A percentile compares a stretch with the other conserved stretches of the same genome.
Conservation (phyloP, 176 grass and related monocot genomes). For the Musa beccarii region DNA sequence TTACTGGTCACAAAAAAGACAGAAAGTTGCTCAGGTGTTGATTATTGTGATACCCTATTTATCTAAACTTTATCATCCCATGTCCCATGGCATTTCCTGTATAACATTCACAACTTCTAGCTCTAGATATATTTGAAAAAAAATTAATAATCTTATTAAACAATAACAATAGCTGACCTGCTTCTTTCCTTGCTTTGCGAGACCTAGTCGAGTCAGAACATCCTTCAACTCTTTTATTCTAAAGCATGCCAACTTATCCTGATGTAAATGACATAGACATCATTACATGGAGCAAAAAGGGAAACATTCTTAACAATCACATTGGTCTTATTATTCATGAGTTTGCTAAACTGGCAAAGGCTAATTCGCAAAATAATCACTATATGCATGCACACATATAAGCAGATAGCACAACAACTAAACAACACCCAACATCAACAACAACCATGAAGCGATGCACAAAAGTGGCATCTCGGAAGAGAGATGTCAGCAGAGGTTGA, state of each 20-base stretch:
- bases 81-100: neutral
- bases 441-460: neutral
- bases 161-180: constrained; percentile 37
- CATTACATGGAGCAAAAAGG: constrained; percentile 5
- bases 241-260: constrained; percentile 49
- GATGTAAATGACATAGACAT: constrained; percentile 8
- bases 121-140: no score
- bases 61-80: neutral
- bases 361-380: neutral
- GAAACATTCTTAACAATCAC: neutral
- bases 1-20: neutral
- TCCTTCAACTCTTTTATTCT: constrained; percentile 83
- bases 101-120: no score
- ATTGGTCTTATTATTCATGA: neutral
- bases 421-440: neutral
- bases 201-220: constrained; percentile 58
- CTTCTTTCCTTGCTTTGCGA: constrained; percentile 71
- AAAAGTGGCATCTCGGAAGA: neutral
- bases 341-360: neutral
- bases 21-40: neutral
- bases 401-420: neutral
- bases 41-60: neutral
- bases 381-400: neutral
- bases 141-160: neutral
- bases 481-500: neutral